Base-by-base conservation (phyloP, 305 asterid species). In the Striga hermonthica region DNA sequence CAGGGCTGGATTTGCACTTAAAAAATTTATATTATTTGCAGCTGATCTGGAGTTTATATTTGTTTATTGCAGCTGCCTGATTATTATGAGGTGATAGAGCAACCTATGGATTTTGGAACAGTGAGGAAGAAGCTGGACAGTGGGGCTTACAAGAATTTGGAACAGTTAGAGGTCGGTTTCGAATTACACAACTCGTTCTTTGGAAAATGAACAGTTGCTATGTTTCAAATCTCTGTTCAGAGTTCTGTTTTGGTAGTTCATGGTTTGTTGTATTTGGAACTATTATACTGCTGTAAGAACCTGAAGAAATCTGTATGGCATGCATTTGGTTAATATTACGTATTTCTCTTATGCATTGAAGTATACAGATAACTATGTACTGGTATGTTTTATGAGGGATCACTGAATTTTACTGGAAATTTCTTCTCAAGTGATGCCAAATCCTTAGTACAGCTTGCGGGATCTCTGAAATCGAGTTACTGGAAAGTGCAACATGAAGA, bases 11-110 rank as follows among this genome's bases (percentile, higher is more conserved):
- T 67, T 7, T 12, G 8, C 50, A 41, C 57, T 10, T n/a, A n/a
- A 53, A 47, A 10, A 6, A 34, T 57, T 53, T 22, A 50, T 55
- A 7, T 7, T 65, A 55, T 39, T 9, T 31, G 43, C 9, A 54
- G 37, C 44, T 75, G 72, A 57, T 67, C 5, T 69, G 38, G 69
- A 60, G 47, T 63, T 69, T 15, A 48, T 74, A n/a, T n/a, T 50
- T 50, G 4, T 72, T 72, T 31, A 54, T 34, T 84, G 80, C 85
- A 87, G 95, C 83, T 87, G 36, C 92, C 95, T 65, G 92, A 85
- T 83, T 87, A 87, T 77, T 50, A 4, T 50, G 56, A 50, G 7
- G 15, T 50, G 15, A 50, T 50, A 50, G 56, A 50, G 31, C 56
- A 50, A 50, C 56, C 56, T 50, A 50, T 50, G 56, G 56, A 50